Conservation (phyloP, 164 flowering plant species). For the Houttuynia cordata region DNA sequence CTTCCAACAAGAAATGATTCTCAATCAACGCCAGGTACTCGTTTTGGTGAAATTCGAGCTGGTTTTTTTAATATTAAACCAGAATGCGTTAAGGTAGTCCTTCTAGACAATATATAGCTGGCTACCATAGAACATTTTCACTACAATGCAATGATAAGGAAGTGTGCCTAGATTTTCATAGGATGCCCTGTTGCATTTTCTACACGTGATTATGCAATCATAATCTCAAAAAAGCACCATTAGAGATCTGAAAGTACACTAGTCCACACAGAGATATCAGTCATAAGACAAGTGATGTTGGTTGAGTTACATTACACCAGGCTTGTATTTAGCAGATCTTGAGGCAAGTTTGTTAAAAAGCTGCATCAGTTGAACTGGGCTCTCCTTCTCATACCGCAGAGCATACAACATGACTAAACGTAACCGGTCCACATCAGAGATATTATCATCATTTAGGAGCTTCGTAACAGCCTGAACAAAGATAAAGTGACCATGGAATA, state of each 20-base stretch:
- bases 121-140: too few relatives aligned
- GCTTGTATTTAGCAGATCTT: constrained; percentile 79
- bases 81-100: too few relatives aligned
- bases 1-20: background rate
- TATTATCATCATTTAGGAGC: constrained; percentile 63
- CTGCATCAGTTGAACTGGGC: constrained; percentile 97
- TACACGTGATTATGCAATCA: background rate
- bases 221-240: background rate
- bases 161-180: too few relatives aligned
- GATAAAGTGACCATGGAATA: background rate
- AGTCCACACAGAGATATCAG: background rate
- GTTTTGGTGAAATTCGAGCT: background rate
- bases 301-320: constrained; percentile 63
- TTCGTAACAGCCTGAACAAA: constrained; percentile 70
- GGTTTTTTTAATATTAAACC: background rate
- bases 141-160: too few relatives aligned
- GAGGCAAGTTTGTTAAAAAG: constrained; percentile 86
- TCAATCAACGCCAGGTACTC: background rate
- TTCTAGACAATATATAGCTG: too few relatives aligned
- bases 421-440: constrained; percentile 79
- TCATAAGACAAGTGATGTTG: background rate
- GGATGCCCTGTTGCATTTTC: background rate
- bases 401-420: constrained; percentile 94
- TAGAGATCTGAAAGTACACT: background rate
- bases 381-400: constrained; percentile 95